These are phyloP conservation scores for Trametes cubensis DNA, from an alignment of 768 basidiomycete species.

Conservation along the genomic window DNA sequence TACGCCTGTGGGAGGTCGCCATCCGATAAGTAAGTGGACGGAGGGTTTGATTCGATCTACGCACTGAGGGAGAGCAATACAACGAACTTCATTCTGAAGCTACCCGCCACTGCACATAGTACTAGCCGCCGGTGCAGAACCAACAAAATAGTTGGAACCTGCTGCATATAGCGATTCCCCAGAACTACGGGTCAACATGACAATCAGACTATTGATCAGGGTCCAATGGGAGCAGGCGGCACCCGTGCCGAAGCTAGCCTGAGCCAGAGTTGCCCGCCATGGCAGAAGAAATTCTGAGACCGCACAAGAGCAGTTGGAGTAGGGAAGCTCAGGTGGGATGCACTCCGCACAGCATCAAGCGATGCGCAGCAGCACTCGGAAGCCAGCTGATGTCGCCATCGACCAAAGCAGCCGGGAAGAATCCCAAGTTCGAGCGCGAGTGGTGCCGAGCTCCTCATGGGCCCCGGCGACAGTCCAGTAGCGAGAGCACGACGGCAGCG, in stretches of 20 bases:
- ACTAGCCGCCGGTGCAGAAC: background rate
- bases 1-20: too few relatives aligned
- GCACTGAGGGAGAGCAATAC: too few relatives aligned
- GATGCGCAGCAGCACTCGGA: slow-evolving; percentile 10
- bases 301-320: slow-evolving; percentile 8
- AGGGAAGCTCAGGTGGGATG: slow-evolving; percentile 12
- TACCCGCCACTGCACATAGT: too few relatives aligned
- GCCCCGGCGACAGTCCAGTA: background rate
- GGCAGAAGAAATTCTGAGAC: slow-evolving; percentile 5
- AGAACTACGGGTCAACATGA: background rate
- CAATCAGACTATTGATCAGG: slow-evolving; percentile 5
- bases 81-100: too few relatives aligned
- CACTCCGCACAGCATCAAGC: background rate
- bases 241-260: slow-evolving; percentile 1
- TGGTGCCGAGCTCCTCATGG: background rate
- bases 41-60: too few relatives aligned
- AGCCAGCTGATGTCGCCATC: slow-evolving; percentile 14
- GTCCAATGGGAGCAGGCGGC: slow-evolving; percentile 9
- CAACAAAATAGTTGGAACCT: background rate
- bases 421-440: background rate
- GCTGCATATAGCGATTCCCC: background rate
- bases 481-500: background rate
- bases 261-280: background rate
- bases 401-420: slow-evolving; percentile 7
- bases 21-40: too few relatives aligned